phyloP scores from a whole-genome alignment of 306 rosid genomes.

The Quercus cerris region DNA sequence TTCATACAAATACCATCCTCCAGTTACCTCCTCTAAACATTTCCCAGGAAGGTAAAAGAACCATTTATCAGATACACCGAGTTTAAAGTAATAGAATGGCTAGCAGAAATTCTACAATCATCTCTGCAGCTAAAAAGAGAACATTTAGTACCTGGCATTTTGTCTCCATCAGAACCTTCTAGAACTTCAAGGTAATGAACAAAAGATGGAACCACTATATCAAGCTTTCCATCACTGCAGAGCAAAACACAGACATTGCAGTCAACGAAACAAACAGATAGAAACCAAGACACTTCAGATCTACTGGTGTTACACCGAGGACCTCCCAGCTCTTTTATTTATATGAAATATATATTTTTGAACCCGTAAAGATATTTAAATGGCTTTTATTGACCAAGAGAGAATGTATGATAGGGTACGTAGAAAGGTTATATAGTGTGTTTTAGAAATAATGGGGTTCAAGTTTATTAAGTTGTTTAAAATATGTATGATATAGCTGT shows the following conservation, averaged over 20 bases:
- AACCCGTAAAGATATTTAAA: too few relatives aligned
- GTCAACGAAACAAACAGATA: neutral
- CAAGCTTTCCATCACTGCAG: conserved; percentile 95
- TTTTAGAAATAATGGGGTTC: too few relatives aligned
- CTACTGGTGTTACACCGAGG: neutral
- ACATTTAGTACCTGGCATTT: conserved; percentile 69
- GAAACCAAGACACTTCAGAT: neutral
- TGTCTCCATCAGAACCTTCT: conserved; percentile 98
- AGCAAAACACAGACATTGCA: conserved; percentile 7
- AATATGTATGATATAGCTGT: too few relatives aligned
- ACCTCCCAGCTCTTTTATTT: too few relatives aligned
- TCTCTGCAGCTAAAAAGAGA: neutral
- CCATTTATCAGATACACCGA: neutral
- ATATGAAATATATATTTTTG: too few relatives aligned
- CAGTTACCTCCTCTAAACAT: neutral
- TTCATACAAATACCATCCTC: neutral
- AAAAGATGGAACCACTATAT: conserved; percentile 90
- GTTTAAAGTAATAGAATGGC: neutral
- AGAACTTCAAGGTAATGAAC: conserved; percentile 96
- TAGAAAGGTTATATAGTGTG: too few relatives aligned
- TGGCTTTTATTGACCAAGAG: too few relatives aligned
- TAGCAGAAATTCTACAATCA: neutral
- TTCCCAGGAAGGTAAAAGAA: neutral
- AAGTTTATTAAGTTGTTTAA: too few relatives aligned
- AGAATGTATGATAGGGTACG: too few relatives aligned